Evolutionary conservation across 2,329 filamentous ascomycete genomes (phyloP).

Genomic region (Xylariaceae sp.): DNA sequence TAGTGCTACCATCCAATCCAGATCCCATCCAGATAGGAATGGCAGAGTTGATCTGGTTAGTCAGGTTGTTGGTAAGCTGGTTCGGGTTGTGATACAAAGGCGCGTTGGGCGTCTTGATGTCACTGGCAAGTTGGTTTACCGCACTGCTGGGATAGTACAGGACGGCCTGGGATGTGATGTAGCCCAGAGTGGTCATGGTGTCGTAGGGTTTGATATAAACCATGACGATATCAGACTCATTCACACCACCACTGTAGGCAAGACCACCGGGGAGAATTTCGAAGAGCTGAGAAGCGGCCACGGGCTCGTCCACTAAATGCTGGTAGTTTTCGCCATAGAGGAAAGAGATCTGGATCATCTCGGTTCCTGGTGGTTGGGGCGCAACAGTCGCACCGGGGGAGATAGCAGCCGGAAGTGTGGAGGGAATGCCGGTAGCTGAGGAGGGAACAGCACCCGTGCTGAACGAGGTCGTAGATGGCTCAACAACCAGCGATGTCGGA

Average conservation of each 20-base stretch:
- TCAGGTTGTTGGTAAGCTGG: constrained; percentile 65
- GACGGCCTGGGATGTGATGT: constrained; percentile 75
- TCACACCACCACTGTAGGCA: constrained; percentile 58
- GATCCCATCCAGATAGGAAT: constrained; percentile 61
- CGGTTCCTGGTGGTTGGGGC: constrained; percentile 57
- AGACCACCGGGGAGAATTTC: constrained; percentile 69
- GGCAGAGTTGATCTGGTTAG: constrained; percentile 76
- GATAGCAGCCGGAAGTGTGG: constrained; percentile 69
- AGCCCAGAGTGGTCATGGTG: constrained; percentile 64
- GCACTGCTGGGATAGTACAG: constrained; percentile 70
- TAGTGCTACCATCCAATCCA: constrained; percentile 38
- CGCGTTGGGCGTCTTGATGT: constrained; percentile 70
- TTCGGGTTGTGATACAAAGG: constrained; percentile 68
- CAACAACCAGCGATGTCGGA: constrained; percentile 59
- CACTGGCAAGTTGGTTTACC: constrained; percentile 62
- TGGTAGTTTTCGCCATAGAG: constrained; percentile 74
- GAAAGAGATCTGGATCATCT: constrained; percentile 82
- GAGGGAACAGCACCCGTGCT: constrained; percentile 37
- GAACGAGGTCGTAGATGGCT: constrained; percentile 40
- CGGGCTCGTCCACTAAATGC: constrained; percentile 69
- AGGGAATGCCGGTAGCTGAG: constrained; percentile 55
- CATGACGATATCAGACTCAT: constrained; percentile 56
- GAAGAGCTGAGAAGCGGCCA: constrained; percentile 83
- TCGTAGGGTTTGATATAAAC: constrained; percentile 72
- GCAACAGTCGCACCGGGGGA: constrained; percentile 58